These are phyloP conservation scores for Vanderwaltozyma tropicalis DNA, from an alignment of 805 yeast species.

Conservation along the genomic window DNA sequence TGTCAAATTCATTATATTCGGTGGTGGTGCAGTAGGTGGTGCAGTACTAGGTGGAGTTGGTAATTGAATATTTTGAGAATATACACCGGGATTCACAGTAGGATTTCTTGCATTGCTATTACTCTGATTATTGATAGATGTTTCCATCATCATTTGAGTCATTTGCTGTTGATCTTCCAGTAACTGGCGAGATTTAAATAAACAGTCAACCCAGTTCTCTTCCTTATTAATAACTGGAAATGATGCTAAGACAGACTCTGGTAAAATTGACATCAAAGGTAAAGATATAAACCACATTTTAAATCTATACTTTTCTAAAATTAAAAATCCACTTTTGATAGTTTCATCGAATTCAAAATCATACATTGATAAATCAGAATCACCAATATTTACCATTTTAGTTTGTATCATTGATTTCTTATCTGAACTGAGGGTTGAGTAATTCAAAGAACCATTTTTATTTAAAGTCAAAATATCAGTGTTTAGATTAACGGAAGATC, in stretches of 20 bases:
- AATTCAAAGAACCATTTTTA: slow-evolving; percentile 14
- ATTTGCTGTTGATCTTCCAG: slow-evolving; percentile 12
- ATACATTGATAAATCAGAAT: slow-evolving; percentile 57
- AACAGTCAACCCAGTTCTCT: slow-evolving; percentile 60
- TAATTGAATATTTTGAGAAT: background rate
- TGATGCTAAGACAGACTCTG: slow-evolving; percentile 13
- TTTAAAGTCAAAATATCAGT: slow-evolving; percentile 14
- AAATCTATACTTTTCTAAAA: slow-evolving; percentile 48
- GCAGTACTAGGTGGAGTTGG: background rate
- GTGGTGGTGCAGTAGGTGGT: background rate
- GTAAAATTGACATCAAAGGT: slow-evolving; percentile 20
- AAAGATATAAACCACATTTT: slow-evolving; percentile 49
- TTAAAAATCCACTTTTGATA: slow-evolving; percentile 48
- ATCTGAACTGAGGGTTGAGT: slow-evolving; percentile 2
- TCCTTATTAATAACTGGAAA: slow-evolving; percentile 37
- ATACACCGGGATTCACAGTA: background rate
- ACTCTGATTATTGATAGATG: background rate
- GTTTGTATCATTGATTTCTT: background rate
- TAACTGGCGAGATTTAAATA: slow-evolving; percentile 54
- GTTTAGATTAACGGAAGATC: background rate
- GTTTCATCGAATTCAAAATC: slow-evolving; percentile 67
- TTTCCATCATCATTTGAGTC: background rate
- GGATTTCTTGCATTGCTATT: background rate
- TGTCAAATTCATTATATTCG: background rate
- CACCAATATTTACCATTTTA: slow-evolving; percentile 24